Conservation (phyloP, 1,284 basidiomycete species). For the Cryptococcus deneoformans region DNA sequence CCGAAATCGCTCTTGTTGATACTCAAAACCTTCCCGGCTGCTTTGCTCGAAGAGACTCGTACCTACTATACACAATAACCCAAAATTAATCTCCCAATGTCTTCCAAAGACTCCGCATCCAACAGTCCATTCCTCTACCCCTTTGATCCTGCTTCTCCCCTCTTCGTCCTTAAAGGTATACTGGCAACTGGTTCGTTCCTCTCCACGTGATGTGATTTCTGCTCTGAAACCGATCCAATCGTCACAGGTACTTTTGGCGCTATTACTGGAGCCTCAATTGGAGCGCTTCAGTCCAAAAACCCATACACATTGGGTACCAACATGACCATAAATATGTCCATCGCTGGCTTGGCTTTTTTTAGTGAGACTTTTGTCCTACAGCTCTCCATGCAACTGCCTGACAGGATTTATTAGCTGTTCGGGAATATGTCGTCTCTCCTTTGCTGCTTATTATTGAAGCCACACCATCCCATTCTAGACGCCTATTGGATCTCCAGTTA, state of each 20-base stretch:
- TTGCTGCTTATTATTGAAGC: constrained; percentile 23
- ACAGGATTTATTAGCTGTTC: constrained; percentile 19
- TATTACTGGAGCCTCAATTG: constrained; percentile 32
- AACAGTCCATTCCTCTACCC: constrained; percentile 6
- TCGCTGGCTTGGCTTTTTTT: constrained; percentile 40
- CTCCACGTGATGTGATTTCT: constrained; percentile 7
- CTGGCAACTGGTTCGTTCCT: constrained; percentile 13
- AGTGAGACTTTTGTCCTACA: constrained; percentile 17
- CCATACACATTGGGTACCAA: constrained; percentile 30
- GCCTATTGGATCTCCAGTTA: constrained; percentile 10
- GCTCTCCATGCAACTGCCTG: not conserved
- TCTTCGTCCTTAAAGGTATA: constrained; percentile 34
- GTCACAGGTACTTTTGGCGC: constrained; percentile 29
- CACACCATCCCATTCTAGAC: constrained; percentile 21
- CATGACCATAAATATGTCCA: constrained; percentile 39
- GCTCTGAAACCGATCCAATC: not conserved
- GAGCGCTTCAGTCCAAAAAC: constrained; percentile 27
- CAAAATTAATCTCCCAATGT: no score
- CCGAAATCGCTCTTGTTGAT: no score
- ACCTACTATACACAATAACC: no score
- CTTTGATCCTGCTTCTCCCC: constrained; percentile 33
- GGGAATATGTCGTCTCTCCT: constrained; percentile 48
- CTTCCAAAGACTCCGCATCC: no score
- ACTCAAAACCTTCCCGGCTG: no score
- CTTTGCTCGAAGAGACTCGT: no score